phyloP scores from a whole-genome alignment of 345 rosid genomes.

The Eucalyptus regnans region DNA sequence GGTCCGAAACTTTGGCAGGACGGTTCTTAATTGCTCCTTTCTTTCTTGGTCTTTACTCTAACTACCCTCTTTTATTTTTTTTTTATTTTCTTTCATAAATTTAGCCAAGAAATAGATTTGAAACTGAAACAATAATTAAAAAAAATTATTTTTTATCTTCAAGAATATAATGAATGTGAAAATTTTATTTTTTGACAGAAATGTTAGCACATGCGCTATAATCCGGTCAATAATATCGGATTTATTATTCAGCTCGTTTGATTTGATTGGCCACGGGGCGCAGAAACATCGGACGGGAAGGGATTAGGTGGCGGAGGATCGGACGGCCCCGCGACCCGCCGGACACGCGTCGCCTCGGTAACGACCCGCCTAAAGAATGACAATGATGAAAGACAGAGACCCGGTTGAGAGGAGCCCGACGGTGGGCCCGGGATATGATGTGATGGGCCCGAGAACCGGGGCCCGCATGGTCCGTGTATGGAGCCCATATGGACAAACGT shows the following conservation, averaged over 20 bases:
- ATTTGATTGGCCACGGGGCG: not conserved
- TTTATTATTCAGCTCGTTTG: not conserved
- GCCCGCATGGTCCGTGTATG: not conserved
- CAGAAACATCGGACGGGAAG: not conserved
- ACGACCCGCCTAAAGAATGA: not conserved
- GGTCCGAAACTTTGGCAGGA: not conserved
- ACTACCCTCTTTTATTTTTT: no score
- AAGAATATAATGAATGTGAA: no score
- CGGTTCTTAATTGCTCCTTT: not conserved
- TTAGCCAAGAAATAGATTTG: no score
- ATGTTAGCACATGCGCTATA: no score
- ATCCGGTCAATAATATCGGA: not conserved
- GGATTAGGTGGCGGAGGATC: not conserved
- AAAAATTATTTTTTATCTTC: no score
- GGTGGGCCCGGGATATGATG: not conserved
- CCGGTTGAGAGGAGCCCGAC: not conserved
- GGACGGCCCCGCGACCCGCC: not conserved
- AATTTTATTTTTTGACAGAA: no score
- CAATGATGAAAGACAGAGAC: not conserved
- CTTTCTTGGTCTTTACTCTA: no score
- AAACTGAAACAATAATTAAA: no score
- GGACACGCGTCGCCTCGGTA: not conserved
- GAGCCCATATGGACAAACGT: not conserved
- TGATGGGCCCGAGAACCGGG: not conserved
- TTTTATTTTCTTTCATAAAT: no score